Evolutionary conservation across 257 asterid species (phyloP), one percentile per base, ranked within the genome.

Genomic region (Fraxinus quadrangulata): DNA sequence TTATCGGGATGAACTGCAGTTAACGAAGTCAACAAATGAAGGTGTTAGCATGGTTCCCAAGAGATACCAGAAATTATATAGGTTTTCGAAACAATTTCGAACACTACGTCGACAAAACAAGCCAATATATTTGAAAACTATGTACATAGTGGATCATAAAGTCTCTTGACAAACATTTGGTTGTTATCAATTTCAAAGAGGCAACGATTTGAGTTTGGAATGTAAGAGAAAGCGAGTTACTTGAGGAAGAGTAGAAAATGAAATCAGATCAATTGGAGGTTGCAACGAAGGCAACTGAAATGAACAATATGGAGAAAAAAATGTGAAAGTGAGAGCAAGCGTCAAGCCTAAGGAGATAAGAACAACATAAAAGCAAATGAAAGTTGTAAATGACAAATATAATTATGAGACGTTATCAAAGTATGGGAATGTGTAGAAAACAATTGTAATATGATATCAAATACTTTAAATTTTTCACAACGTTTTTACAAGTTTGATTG

Each of bases 171-270:
- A 19, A 45, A 47, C 42, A 72, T 7, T 23, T 56, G 37, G 76
- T 26, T 47, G 26, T 1, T 40, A 49, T 73, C n/a, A 33, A 24
- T 49, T 17, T 11, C n/a, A 26, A 49, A 26, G 23, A 26, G 30
- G 16, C 47, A 26, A 30, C 16, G 3, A 0, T 73, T 49, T 73
- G 76, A 73, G 24, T 16, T 10, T 39, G 67, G 61, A 51, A 45
- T 73, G 14, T 12, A 73, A 73, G 39, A 72, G 23, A 54, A 73
- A 4, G 13, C 0, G 30, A 8, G 40, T 49, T 49, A 45, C 1
- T 45, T 73, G 45, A 73, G n/a, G 76, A 73, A 31, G 76, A 47
- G 4, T 9, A 45, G 12, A 54, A 54, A 19, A n/a, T 54, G 65
- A 61, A 73, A 21, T 45, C 4, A 33, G 23, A 45, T 45, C 24